Conservation (phyloP, 164 flowering plant species). For the Vitis labrusca region DNA sequence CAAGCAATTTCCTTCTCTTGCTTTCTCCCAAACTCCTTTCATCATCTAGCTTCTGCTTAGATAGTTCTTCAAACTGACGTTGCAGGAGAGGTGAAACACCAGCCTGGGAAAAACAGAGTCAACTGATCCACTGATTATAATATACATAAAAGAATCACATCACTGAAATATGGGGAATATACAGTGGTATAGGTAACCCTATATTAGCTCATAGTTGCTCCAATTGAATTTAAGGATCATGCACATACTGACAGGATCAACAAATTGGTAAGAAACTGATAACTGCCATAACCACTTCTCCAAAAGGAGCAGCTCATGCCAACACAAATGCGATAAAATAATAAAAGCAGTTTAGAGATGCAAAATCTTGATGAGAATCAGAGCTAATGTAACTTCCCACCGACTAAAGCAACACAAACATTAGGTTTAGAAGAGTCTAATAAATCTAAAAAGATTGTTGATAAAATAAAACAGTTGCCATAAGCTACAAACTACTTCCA, state of each 20-base stretch:
- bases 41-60: constrained; percentile 41
- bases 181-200: too few relatives aligned
- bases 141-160: too few relatives aligned
- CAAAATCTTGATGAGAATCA: not conserved
- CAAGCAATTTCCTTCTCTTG: constrained; percentile 58
- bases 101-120: constrained; percentile 42
- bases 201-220: not conserved
- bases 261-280: not conserved
- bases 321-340: not conserved
- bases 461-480: not conserved
- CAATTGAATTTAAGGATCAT: constrained; percentile 2
- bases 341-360: not conserved
- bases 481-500: not conserved
- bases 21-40: constrained; percentile 12
- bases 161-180: not conserved
- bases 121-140: too few relatives aligned
- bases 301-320: not conserved
- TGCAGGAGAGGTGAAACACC: constrained; percentile 86
- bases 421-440: not conserved
- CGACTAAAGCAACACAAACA: not conserved
- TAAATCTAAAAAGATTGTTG: not conserved
- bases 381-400: not conserved
- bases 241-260: not conserved
- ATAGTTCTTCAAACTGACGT: constrained; percentile 71
- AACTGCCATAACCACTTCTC: not conserved